Evolutionary conservation across 768 basidiomycete species (phyloP).

Genomic region (Hemileccinum rubropunctum): DNA sequence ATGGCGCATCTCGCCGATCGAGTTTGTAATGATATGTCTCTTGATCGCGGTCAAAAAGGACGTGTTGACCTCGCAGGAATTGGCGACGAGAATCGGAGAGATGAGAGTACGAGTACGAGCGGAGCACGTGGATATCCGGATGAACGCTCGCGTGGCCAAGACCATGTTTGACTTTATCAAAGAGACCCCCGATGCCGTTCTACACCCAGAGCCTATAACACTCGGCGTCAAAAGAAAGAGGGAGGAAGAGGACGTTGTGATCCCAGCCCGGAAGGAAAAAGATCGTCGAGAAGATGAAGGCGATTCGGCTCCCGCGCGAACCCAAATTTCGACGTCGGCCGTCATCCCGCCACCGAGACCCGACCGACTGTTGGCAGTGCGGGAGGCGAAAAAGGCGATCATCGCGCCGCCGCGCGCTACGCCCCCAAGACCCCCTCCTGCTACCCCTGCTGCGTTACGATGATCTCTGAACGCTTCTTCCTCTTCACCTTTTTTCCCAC

Average conservation of each 20-base stretch:
- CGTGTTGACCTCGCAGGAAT: constrained; percentile 33
- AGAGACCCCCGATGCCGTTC: constrained; percentile 6
- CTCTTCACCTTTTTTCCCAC: no score
- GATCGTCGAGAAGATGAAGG: constrained; percentile 10
- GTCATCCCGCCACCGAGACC: constrained; percentile 15
- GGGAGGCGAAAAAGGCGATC: constrained; percentile 19
- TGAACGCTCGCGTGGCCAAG: constrained; percentile 57
- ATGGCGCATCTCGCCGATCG: constrained; percentile 62
- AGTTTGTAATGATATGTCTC: constrained; percentile 57
- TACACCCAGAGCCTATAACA: not conserved
- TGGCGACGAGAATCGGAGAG: constrained; percentile 43
- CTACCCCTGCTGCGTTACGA: constrained; percentile 4
- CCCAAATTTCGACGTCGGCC: not conserved
- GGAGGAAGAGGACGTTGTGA: constrained; percentile 16
- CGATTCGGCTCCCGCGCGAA: not conserved
- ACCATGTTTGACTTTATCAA: constrained; percentile 53
- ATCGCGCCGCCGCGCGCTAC: constrained; percentile 16
- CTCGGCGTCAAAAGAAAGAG: constrained; percentile 23
- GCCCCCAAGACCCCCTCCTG: not conserved
- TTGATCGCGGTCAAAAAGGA: constrained; percentile 52
- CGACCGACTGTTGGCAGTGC: constrained; percentile 15
- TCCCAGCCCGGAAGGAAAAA: constrained; percentile 13
- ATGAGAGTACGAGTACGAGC: constrained; percentile 57
- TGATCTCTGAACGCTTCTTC: not conserved
- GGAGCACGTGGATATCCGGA: constrained; percentile 61